Evolutionary conservation across 148 eudicot species (phyloP).

Genomic region (Camellia japonica): DNA sequence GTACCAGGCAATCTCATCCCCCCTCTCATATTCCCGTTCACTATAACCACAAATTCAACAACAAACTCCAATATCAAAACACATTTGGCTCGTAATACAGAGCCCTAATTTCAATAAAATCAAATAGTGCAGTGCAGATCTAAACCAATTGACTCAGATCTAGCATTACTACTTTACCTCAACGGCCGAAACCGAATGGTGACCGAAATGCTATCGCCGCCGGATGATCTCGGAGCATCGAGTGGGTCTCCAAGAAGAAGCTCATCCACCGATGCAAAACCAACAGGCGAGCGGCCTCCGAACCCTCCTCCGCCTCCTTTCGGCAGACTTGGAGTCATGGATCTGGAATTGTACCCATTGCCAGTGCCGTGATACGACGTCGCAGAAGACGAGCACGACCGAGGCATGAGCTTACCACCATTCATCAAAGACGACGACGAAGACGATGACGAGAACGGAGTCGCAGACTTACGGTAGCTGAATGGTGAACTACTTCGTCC

Average conservation of each 20-base stretch:
- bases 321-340: constrained; percentile 45
- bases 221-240: constrained; percentile 59
- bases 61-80: constrained; percentile 11
- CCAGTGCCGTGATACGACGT: constrained; percentile 37
- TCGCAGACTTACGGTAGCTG: constrained; percentile 48
- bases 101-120: background rate
- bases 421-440: constrained; percentile 72
- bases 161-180: constrained; percentile 39
- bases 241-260: constrained; percentile 43
- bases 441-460: constrained; percentile 72
- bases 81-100: constrained; percentile 11
- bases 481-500: constrained; percentile 89
- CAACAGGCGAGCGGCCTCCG: constrained; percentile 57
- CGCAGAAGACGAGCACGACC: constrained; percentile 46
- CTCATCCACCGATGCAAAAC: constrained; percentile 52
- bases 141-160: constrained; percentile 32
- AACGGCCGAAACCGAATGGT: constrained; percentile 89
- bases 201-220: constrained; percentile 88
- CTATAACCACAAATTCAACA: constrained; percentile 32
- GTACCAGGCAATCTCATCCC: constrained; percentile 92
- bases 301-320: constrained; percentile 29
- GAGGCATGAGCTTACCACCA: constrained; percentile 53
- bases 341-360: constrained; percentile 46
- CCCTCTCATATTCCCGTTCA: constrained; percentile 80
- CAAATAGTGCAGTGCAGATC: constrained; percentile 19